Percentiles rank a stretch among this genome's conserved stretches.
These are phyloP conservation scores for Pseudoperonospora humuli DNA, from an alignment of 352 stramenopile species.

Conservation along the genomic window DNA sequence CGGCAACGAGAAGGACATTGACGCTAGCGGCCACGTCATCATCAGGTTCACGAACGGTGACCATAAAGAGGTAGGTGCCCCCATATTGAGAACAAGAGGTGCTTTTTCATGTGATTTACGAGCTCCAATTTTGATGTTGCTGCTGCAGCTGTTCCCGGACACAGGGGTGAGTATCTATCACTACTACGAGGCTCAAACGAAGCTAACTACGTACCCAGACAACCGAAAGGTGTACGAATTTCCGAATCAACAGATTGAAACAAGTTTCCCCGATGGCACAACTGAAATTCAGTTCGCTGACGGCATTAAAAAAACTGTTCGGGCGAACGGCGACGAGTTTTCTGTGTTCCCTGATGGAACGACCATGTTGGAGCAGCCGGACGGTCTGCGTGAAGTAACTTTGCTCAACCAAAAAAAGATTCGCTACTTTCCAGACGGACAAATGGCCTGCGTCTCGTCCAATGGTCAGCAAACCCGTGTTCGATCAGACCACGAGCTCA, in stretches of 20 bases:
- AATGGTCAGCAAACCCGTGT: conserved; percentile 48
- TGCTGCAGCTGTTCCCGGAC: conserved; percentile 40
- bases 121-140: conserved; percentile 2
- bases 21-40: conserved; percentile 77
- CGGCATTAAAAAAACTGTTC: conserved; percentile 87
- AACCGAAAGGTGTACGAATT: conserved; percentile 95
- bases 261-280: conserved; percentile 85
- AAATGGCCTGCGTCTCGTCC: conserved; percentile 45
- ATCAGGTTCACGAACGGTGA: conserved; percentile 95
- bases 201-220: conserved; percentile 90
- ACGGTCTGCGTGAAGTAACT: conserved; percentile 72
- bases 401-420: conserved; percentile 64
- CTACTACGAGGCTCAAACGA: conserved; percentile 90
- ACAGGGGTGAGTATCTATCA: conserved; percentile 91
- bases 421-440: conserved; percentile 66
- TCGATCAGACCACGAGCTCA: conserved; percentile 55
- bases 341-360: conserved; percentile 78
- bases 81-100: background rate
- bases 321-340: conserved; percentile 65
- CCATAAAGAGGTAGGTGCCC: conserved; percentile 76
- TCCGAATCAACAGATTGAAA: conserved; percentile 92
- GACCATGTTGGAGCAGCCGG: conserved; percentile 65
- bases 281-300: conserved; percentile 95
- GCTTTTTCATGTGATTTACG: background rate
- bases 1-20: conserved; percentile 90